Conservation (phyloP, 164 flowering plant genomes). For the Magnolia sinica region DNA sequence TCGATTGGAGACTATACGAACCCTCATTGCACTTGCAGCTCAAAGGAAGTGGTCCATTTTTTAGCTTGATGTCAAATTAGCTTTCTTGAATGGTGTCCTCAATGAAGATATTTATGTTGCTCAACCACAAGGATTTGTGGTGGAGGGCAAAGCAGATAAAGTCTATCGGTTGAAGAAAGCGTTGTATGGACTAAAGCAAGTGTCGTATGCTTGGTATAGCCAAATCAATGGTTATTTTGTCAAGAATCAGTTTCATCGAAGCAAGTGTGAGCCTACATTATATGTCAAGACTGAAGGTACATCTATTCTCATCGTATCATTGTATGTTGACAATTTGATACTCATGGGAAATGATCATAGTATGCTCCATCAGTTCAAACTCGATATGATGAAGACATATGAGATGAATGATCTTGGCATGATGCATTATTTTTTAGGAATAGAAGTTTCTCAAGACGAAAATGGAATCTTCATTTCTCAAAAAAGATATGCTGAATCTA, state of each 20-base stretch:
- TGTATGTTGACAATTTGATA: not conserved
- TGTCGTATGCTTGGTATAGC: not conserved
- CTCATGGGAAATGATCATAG: not conserved
- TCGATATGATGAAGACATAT: not conserved
- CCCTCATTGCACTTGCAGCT: not conserved
- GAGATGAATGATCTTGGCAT: too few relatives aligned
- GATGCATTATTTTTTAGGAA: too few relatives aligned
- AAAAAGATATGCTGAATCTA: not conserved
- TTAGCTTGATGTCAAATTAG: constrained; percentile 10
- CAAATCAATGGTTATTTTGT: not conserved
- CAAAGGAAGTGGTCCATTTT: not conserved
- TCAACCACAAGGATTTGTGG: constrained; percentile 2
- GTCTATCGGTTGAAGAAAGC: not conserved
- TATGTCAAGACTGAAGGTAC: not conserved
- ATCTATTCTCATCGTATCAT: not conserved
- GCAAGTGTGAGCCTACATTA: not conserved
- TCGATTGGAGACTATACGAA: not conserved
- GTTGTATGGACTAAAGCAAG: constrained; percentile 10
- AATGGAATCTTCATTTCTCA: not conserved
- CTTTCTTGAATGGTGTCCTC: constrained; percentile 5
- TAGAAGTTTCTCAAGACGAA: not conserved
- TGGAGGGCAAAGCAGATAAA: not conserved
- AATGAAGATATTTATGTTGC: constrained; percentile 4
- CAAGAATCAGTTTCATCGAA: not conserved
- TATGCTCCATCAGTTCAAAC: not conserved